These are phyloP conservation scores for Brettanomyces sp. DNA, from an alignment of 805 yeast species.

Conservation along the genomic window DNA sequence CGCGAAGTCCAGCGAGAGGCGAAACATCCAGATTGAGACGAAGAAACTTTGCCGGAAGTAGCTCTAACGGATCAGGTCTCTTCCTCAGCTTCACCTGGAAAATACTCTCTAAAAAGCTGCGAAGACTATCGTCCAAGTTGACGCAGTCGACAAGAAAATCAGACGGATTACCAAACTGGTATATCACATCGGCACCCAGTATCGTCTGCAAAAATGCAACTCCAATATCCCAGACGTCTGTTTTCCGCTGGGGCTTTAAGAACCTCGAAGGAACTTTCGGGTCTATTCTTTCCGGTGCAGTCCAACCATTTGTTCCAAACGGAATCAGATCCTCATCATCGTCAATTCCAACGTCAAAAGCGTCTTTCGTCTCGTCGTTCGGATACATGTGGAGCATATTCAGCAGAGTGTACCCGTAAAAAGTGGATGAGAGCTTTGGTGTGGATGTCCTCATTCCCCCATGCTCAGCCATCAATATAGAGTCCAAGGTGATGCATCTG, in stretches of 20 bases:
- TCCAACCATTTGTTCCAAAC: slow-evolving; percentile 42
- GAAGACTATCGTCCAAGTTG: slow-evolving; percentile 42
- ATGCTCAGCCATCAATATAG: slow-evolving; percentile 44
- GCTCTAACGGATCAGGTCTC: slow-evolving; percentile 76
- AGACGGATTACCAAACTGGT: slow-evolving; percentile 48
- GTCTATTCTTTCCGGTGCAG: slow-evolving; percentile 63
- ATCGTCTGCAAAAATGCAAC: slow-evolving; percentile 62
- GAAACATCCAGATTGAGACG: slow-evolving; percentile 52
- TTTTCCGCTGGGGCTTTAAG: slow-evolving; percentile 56
- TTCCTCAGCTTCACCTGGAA: slow-evolving; percentile 57
- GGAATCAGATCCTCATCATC: slow-evolving; percentile 17
- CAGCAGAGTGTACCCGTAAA: slow-evolving; percentile 44
- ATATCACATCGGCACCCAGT: slow-evolving; percentile 46
- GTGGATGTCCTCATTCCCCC: slow-evolving; percentile 43
- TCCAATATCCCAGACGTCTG: slow-evolving; percentile 93
- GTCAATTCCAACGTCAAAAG: slow-evolving; percentile 6
- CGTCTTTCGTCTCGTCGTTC: slow-evolving; percentile 8
- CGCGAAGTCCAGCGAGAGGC: slow-evolving; percentile 12
- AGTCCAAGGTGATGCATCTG: slow-evolving; percentile 52
- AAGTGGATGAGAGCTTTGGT: slow-evolving; percentile 51
- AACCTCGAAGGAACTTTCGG: slow-evolving; percentile 15
- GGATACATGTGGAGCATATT: slow-evolving; percentile 27
- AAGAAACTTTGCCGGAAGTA: slow-evolving; percentile 74
- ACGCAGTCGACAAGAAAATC: slow-evolving; percentile 43
- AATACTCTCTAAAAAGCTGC: slow-evolving; percentile 58